Evolutionary conservation across 805 yeast species (phyloP).

Genomic region (Ogataea kodamae): DNA sequence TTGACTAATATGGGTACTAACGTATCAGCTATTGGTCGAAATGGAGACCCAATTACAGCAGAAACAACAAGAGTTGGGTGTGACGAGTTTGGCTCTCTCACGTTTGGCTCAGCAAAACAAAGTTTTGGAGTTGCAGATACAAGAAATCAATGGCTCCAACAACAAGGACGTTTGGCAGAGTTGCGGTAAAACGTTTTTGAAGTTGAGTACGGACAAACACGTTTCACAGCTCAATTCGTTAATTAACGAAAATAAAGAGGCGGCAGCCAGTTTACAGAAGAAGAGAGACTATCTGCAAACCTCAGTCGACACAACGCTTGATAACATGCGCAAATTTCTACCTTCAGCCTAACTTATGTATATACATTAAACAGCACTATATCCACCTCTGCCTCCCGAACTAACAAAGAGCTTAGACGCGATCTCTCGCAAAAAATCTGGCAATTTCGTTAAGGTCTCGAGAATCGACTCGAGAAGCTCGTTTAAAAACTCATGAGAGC

Average conservation of each 20-base stretch:
- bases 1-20: conserved; percentile 1
- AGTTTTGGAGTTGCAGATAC: conserved; percentile 52
- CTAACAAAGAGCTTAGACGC: conserved; percentile 63
- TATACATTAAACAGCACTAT: conserved; percentile 72
- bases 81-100: conserved; percentile 51
- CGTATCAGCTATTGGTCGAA: conserved; percentile 49
- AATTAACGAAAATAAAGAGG: conserved; percentile 52
- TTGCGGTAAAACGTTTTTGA: conserved; percentile 71
- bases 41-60: conserved; percentile 62
- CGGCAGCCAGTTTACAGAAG: conserved; percentile 55
- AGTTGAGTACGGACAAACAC: conserved; percentile 44
- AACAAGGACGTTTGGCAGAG: conserved; percentile 73
- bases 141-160: conserved; percentile 47
- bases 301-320: conserved; percentile 70
- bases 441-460: conserved; percentile 56
- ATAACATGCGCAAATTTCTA: conserved; percentile 45
- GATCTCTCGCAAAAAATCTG: conserved; percentile 66
- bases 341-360: conserved; percentile 6
- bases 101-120: conserved; percentile 47
- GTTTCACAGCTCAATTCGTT: conserved; percentile 47
- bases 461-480: conserved; percentile 69
- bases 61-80: conserved; percentile 55
- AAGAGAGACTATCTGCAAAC: conserved; percentile 72
- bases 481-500: conserved; percentile 61
- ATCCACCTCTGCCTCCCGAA: conserved; percentile 71